These are phyloP conservation scores for Tolypocladium pustulatum DNA, from an alignment of 2,329 filamentous ascomycete species.

Conservation along the genomic window DNA sequence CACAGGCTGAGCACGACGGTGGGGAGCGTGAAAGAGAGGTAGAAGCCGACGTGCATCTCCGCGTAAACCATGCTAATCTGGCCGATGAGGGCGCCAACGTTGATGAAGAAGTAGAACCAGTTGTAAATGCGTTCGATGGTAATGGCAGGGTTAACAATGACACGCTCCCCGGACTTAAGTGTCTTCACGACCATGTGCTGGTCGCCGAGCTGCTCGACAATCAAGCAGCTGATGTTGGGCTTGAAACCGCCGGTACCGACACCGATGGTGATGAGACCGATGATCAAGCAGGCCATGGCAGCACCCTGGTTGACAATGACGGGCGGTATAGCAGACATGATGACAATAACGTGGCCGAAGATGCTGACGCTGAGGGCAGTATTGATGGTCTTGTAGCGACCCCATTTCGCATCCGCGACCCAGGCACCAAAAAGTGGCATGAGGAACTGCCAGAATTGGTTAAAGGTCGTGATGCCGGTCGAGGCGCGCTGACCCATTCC, in stretches of 20 bases:
- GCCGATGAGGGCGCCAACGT: conserved; percentile 49
- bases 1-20: conserved; percentile 49
- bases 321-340: conserved; percentile 51
- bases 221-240: conserved; percentile 62
- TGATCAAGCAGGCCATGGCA: conserved; percentile 56
- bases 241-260: conserved; percentile 74
- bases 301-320: conserved; percentile 48
- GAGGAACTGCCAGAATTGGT: conserved; percentile 51
- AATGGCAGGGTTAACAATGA: conserved; percentile 59
- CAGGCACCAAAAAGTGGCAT: conserved; percentile 45
- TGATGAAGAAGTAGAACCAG: conserved; percentile 49
- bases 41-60: conserved; percentile 68
- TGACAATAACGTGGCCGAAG: conserved; percentile 55
- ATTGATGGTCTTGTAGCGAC: conserved; percentile 64
- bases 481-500: conserved; percentile 48
- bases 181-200: conserved; percentile 46
- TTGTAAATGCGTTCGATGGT: conserved; percentile 60
- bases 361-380: conserved; percentile 55
- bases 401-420: conserved; percentile 59
- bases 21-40: conserved; percentile 58
- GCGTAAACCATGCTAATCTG: conserved; percentile 58
- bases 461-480: conserved; percentile 38
- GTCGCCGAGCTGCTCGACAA: conserved; percentile 59
- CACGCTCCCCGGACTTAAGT: conserved; percentile 47
- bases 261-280: conserved; percentile 44